A percentile compares a stretch with the other conserved stretches of the same genome.
Conservation (phyloP, 2,329 filamentous ascomycete species). For the Tolypocladium sp. region DNA sequence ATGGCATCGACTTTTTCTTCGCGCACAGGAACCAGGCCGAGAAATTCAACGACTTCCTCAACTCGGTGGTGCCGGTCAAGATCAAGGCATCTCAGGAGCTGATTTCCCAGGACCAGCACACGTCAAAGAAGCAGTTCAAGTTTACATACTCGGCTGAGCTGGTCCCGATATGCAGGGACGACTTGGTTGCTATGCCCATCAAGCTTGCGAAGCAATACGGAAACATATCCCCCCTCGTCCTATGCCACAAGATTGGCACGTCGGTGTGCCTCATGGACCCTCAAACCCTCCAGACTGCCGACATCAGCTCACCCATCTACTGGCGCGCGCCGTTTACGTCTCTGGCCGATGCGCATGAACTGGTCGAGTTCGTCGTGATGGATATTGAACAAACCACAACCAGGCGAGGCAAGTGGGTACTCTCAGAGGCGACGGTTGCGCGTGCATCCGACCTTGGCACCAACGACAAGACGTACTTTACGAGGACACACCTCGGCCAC, state of each 20-base stretch:
- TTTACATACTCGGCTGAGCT: constrained; percentile 86
- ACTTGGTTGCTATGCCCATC: constrained; percentile 86
- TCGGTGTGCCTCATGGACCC: constrained; percentile 85
- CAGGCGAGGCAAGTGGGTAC: constrained; percentile 70
- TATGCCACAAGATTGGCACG: constrained; percentile 86
- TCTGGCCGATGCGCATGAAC: constrained; percentile 72
- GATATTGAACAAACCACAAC: constrained; percentile 77
- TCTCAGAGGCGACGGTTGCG: constrained; percentile 83
- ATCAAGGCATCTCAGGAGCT: constrained; percentile 73
- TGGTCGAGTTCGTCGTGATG: constrained; percentile 90
- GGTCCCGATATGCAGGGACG: constrained; percentile 94
- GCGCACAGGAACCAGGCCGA: constrained; percentile 82
- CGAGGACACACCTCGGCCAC: constrained; percentile 79
- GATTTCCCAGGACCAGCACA: constrained; percentile 89
- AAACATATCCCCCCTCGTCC: constrained; percentile 76
- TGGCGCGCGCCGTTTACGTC: constrained; percentile 84
- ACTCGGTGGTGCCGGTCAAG: constrained; percentile 69
- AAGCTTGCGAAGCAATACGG: constrained; percentile 79
- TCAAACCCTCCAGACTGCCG: constrained; percentile 81
- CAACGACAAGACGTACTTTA: constrained; percentile 84
- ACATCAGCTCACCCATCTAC: constrained; percentile 74
- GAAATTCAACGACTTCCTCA: constrained; percentile 84
- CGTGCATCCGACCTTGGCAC: constrained; percentile 76
- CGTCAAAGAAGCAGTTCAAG: constrained; percentile 85
- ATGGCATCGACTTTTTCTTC: constrained; percentile 95